Percentiles rank a stretch among this genome's conserved stretches.
Conservation (phyloP, 192 early-diverging fungal genomes). For the Paraglomus brasilianum region DNA sequence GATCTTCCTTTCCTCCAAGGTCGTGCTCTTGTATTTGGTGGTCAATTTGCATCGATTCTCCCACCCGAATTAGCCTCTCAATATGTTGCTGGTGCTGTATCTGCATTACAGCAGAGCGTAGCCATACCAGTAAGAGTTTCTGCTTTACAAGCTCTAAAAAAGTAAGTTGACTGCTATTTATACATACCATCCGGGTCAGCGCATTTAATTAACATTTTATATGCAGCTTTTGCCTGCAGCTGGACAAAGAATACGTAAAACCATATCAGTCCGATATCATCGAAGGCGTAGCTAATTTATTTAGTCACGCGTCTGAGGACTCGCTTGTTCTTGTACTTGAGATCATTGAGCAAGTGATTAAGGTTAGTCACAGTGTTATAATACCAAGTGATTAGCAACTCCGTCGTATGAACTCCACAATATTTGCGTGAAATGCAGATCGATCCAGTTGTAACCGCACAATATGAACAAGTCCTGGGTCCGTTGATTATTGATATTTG, state of each 20-base stretch:
- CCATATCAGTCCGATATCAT: slow-evolving; percentile 63
- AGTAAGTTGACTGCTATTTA: slow-evolving; percentile 40
- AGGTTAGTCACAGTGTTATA: slow-evolving; percentile 40
- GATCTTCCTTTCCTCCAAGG: slow-evolving; percentile 84
- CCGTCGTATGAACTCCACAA: neutral
- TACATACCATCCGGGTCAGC: neutral
- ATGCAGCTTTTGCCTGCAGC: slow-evolving; percentile 49
- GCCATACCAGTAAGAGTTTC: slow-evolving; percentile 69
- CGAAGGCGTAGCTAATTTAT: slow-evolving; percentile 55
- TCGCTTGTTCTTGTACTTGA: slow-evolving; percentile 66
- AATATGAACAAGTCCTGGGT: slow-evolving; percentile 69
- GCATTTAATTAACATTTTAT: neutral
- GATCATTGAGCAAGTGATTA: slow-evolving; percentile 58
- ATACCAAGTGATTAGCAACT: neutral
- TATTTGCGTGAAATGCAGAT: slow-evolving; percentile 42
- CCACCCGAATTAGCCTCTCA: slow-evolving; percentile 64
- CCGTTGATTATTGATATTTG: slow-evolving; percentile 77
- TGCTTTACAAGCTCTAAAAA: slow-evolving; percentile 65
- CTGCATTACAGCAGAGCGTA: slow-evolving; percentile 55
- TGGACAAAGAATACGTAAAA: slow-evolving; percentile 48
- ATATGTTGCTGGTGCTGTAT: slow-evolving; percentile 76
- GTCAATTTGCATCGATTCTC: slow-evolving; percentile 71
- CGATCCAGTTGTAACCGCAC: slow-evolving; percentile 68
- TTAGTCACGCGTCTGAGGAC: slow-evolving; percentile 64
- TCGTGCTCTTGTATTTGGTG: slow-evolving; percentile 86